A percentile compares a stretch with the other conserved stretches of the same genome.
Evolutionary conservation across 257 asterid species (phyloP).

Genomic region (Cruciata laevipes): DNA sequence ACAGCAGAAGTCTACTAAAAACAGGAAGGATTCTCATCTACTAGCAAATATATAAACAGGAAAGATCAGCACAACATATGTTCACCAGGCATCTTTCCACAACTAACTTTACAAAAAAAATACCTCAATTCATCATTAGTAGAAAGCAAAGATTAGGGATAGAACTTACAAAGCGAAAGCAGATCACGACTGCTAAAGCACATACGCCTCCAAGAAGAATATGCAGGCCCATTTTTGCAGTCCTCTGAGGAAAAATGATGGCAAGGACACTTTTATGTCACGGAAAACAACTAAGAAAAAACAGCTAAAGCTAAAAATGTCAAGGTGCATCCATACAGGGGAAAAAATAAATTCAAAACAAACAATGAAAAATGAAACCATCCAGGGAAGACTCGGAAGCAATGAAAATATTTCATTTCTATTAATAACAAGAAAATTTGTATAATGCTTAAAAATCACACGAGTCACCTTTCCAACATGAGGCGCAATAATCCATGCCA

Average conservation of each 20-base stretch:
- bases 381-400: not conserved
- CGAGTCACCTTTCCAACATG: slow-evolving; percentile 75
- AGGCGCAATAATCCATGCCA: slow-evolving; percentile 90
- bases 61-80: not conserved
- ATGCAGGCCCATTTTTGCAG: slow-evolving; percentile 85
- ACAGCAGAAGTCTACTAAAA: not conserved
- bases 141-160: slow-evolving; percentile 15
- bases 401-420: not conserved
- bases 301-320: not conserved
- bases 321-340: not conserved
- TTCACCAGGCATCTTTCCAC: not conserved
- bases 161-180: slow-evolving; percentile 87
- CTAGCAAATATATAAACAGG: too few relatives aligned
- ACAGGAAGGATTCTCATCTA: not conserved
- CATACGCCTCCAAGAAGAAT: slow-evolving; percentile 92
- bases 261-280: not conserved
- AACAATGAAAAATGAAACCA: not conserved
- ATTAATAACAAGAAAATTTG: not conserved
- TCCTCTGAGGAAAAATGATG: slow-evolving; percentile 37
- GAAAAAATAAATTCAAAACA: not conserved
- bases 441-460: not conserved
- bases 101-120: not conserved
- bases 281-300: not conserved
- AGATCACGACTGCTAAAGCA: slow-evolving; percentile 78
- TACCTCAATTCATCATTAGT: not conserved